Conservation (phyloP, 164 flowering plant genomes). For the Amborella trichopoda region DNA sequence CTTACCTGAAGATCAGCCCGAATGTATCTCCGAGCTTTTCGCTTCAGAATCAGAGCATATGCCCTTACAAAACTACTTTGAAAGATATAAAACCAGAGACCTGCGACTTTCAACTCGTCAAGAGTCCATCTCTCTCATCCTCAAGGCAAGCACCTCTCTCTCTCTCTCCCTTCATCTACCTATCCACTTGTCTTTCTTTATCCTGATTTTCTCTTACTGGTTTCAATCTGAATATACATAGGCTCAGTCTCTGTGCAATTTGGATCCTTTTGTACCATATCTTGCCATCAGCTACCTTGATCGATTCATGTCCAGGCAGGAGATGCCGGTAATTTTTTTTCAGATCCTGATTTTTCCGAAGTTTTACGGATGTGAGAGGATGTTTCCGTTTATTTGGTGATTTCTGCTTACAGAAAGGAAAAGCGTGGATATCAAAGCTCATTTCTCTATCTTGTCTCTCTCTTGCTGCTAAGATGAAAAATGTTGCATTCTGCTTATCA, state of each 20-base stretch:
- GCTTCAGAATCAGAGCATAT: conserved; percentile 43
- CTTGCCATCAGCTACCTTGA: conserved; percentile 65
- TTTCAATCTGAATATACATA: no score
- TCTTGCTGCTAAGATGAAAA: conserved; percentile 54
- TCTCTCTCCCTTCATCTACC: neutral
- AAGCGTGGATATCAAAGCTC: conserved; percentile 48
- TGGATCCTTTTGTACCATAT: conserved; percentile 34
- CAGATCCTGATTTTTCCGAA: neutral
- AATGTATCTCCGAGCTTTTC: conserved; percentile 27
- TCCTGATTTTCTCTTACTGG: neutral
- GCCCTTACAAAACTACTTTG: conserved; percentile 19
- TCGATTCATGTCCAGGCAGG: conserved; percentile 43
- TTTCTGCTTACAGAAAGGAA: conserved; percentile 32
- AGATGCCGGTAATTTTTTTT: conserved; percentile 26
- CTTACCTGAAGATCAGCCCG: conserved; percentile 5
- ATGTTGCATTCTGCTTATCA: conserved; percentile 19
- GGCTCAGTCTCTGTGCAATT: conserved; percentile 17
- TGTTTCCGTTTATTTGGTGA: no score
- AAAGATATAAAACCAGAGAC: conserved; percentile 8
- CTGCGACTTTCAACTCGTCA: conserved; percentile 18
- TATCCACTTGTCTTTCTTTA: neutral
- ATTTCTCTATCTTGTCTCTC: conserved; percentile 39
- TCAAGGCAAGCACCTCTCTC: conserved; percentile 16
- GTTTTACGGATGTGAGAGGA: neutral
- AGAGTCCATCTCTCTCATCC: conserved; percentile 28